phyloP scores from a whole-genome alignment of 768 basidiomycete genomes.

The Calocybe gangraenosa region DNA sequence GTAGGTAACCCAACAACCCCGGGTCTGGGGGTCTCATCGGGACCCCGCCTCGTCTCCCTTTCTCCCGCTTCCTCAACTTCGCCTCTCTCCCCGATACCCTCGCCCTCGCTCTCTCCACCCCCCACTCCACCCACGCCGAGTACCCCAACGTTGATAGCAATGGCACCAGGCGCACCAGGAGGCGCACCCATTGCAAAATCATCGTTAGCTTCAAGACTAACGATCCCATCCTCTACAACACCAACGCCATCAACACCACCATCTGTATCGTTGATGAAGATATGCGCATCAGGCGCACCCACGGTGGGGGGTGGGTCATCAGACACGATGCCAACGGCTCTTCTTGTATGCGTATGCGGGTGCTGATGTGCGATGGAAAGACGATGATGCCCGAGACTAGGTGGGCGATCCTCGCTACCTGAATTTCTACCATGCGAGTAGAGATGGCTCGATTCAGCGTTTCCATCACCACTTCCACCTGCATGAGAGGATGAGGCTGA shows the following conservation, averaged over 20 bases:
- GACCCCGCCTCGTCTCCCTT: slow-evolving; percentile 27
- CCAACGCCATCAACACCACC: slow-evolving; percentile 34
- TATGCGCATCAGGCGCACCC: slow-evolving; percentile 32
- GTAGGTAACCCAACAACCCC: slow-evolving; percentile 47
- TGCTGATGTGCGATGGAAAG: slow-evolving; percentile 18
- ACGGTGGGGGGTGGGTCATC: slow-evolving; percentile 27
- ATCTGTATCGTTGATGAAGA: slow-evolving; percentile 36
- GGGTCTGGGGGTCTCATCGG: slow-evolving; percentile 63
- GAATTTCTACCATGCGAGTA: too few relatives aligned
- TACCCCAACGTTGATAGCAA: slow-evolving; percentile 27
- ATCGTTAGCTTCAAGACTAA: slow-evolving; percentile 76
- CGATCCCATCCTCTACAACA: slow-evolving; percentile 72
- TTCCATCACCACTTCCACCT: too few relatives aligned
- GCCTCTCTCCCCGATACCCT: slow-evolving; percentile 17
- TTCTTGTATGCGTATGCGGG: slow-evolving; percentile 12
- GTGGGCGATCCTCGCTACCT: slow-evolving; percentile 12
- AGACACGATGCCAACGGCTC: slow-evolving; percentile 38
- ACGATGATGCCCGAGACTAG: slow-evolving; percentile 25
- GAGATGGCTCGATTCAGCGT: too few relatives aligned
- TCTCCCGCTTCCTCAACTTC: slow-evolving; percentile 23
- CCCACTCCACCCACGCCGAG: slow-evolving; percentile 17
- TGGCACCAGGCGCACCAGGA: slow-evolving; percentile 83
- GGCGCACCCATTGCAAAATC: slow-evolving; percentile 90
- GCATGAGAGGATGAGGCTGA: too few relatives aligned
- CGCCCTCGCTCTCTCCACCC: slow-evolving; percentile 22